Evolutionary conservation across 164 flowering plant species (phyloP), one percentile per base, ranked within the genome.

Genomic region (Tetrastigma voinierianum): DNA sequence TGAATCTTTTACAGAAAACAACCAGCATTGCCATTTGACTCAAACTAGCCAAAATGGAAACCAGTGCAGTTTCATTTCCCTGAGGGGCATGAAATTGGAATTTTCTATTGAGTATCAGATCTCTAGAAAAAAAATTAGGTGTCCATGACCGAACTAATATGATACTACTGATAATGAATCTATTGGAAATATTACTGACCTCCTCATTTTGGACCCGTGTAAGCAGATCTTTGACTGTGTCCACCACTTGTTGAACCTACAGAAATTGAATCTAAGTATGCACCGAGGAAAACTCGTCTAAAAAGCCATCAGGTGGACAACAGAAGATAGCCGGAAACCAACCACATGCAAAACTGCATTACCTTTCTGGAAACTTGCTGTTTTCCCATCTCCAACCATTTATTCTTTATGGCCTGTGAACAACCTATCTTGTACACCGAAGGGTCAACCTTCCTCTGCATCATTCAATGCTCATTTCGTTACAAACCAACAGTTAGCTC

Each of bases 311-410:
- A 32, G 6, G 40, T 32, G 3, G 40, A 32, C 6, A 32, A 32
- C 6, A 54, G 18, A 11, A 54, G 21, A 54, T 54, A 19, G 40
- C 6, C 57, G 20, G 20, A 54, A 19, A 54, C 52, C 1, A 43
- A 18, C 24, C 49, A 32, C 16, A 48, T 44, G 15, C 16, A 6
- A 57, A 51, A 68, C 13, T 10, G 23, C 13, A 32, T 46, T 78
- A 92, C 98, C 94, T 93, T 92, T 77, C 96, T 77, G 10, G 86
- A 75, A 2, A 88, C 84, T 46, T 71, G 72, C 56, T 78, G 76
- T 77, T 88, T 90, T 40, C 85, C 92, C 78, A 89, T 81, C 13
- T 87, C 93, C 61, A 96, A 78, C 99, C 99, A 96, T 71, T 87
- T 88, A 69, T 93, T 96, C 67, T 87, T 90, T 62, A 79, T 79